Percentiles rank a stretch among this genome's conserved stretches.
Conservation (phyloP, 2,329 filamentous ascomycete species). For the Penicillium griseofulvum region DNA sequence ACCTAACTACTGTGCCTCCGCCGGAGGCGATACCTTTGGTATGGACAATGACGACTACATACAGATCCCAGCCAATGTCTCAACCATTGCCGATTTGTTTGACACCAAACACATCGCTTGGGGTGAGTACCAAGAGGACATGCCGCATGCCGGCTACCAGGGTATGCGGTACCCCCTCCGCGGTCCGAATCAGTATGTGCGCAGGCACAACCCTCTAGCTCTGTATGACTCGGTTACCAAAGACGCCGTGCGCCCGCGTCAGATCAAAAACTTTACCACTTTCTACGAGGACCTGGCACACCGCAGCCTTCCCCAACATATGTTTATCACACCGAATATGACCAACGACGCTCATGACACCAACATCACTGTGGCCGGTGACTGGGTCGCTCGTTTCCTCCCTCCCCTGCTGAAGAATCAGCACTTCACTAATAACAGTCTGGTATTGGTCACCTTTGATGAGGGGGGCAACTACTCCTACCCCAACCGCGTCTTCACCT, state of each 20-base stretch:
- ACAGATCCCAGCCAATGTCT: constrained; percentile 59
- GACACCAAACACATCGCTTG: constrained; percentile 64
- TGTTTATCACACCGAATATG: constrained; percentile 53
- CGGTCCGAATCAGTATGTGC: constrained; percentile 71
- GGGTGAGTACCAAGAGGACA: constrained; percentile 73
- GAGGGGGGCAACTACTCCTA: constrained; percentile 69
- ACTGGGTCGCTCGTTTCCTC: constrained; percentile 67
- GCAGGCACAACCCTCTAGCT: constrained; percentile 72
- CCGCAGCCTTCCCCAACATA: constrained; percentile 67
- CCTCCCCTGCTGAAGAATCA: constrained; percentile 66
- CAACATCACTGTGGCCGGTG: constrained; percentile 64
- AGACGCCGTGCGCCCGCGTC: constrained; percentile 58
- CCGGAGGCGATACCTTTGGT: constrained; percentile 71
- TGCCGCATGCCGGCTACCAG: constrained; percentile 72
- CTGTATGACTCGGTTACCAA: constrained; percentile 65
- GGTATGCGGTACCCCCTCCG: constrained; percentile 63
- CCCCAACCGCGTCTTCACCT: constrained; percentile 66
- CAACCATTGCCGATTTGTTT: constrained; percentile 66
- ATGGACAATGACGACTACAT: constrained; percentile 67
- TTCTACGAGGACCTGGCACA: constrained; percentile 67
- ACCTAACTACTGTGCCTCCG: constrained; percentile 70
- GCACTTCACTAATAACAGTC: constrained; percentile 72
- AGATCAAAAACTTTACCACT: constrained; percentile 70
- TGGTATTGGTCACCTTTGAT: constrained; percentile 76
- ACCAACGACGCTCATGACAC: constrained; percentile 73